Evolutionary conservation across 768 basidiomycete genomes (phyloP).

Genomic region (Postia placenta): DNA sequence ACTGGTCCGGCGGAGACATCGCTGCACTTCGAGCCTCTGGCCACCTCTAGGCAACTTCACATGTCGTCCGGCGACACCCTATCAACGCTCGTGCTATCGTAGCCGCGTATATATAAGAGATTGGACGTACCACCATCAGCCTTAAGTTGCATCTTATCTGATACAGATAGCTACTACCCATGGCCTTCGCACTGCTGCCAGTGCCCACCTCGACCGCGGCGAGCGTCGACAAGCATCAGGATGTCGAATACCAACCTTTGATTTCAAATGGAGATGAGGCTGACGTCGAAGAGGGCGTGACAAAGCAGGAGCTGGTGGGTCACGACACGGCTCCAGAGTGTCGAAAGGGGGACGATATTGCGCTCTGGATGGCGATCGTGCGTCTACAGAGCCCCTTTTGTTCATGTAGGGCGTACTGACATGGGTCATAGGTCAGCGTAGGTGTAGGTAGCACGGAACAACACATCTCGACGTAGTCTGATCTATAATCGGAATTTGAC

Average conservation of each 20-base stretch:
- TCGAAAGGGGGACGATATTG: constrained; percentile 31
- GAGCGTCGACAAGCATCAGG: not conserved
- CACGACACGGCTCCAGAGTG: constrained; percentile 29
- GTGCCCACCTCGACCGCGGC: not conserved
- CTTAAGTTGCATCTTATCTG: no score
- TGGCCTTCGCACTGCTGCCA: no score
- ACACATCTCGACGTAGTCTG: no score
- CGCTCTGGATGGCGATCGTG: constrained; percentile 31
- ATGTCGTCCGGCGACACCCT: no score
- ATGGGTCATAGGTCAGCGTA: not conserved
- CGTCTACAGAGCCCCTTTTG: constrained; percentile 11
- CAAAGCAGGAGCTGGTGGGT: constrained; percentile 3
- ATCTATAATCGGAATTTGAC: no score
- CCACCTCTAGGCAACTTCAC: no score
- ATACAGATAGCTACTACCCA: no score
- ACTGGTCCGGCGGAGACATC: no score
- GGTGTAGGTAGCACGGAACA: not conserved
- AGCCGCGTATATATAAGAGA: no score
- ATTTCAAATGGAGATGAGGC: constrained; percentile 2
- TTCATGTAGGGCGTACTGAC: not conserved
- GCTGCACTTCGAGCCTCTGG: no score
- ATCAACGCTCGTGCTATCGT: no score
- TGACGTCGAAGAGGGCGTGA: constrained; percentile 5
- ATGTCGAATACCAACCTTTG: constrained; percentile 11
- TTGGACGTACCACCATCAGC: no score